Base-by-base conservation (phyloP, 805 yeast genomes). In the Candida oleophila region DNA sequence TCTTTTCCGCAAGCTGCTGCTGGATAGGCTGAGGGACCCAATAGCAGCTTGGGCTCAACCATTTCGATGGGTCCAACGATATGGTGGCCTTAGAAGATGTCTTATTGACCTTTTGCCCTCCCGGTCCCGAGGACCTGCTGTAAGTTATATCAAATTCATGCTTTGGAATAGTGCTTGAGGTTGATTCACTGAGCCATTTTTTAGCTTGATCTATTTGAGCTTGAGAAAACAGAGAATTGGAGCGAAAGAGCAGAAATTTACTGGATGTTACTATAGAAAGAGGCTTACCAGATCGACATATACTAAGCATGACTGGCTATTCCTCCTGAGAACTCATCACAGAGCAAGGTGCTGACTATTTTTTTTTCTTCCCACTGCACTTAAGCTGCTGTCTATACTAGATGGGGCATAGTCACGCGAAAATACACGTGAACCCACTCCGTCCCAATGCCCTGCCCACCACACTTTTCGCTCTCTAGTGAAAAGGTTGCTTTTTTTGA, bases 51-150 rank as follows among this genome's bases (percentile, higher is more conserved):
- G 77, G 76, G 1, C 56, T 51, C 2, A 72, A 62, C 76, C 88
- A 75, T 32, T 69, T 60, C 3, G 62, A 62, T 0, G 71, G 61
- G 5, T 60, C 63, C 46, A 83, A 55, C 3, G 78, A 67, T 16
- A 88, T 59, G 0, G 88, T 82, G 5, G 90, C 88, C 55, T 87
- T 84, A 1, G 87, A 76, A 25, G 77, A 75, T 8, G 83, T 73
- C 55, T 88, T 88, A 62, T 88, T 88, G 9, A 89, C 95, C 57
- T 89, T 85, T 55, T 88, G 96, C 0, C 96, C 96, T 1, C 96
- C 96, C 0, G 96, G 89, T 0, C 96, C 96, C 30, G 90, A 80
- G 0, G 94, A 77, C 48, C 91, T 63, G 44, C 81, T 69, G 56
- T 65, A 84, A 3, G 71, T 51, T 1, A 77, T 57, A 2, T 66